Percentiles rank a stretch among this genome's conserved stretches.
Evolutionary conservation across 768 basidiomycete genomes (phyloP).

Genomic region (Kondoa malvinella): DNA sequence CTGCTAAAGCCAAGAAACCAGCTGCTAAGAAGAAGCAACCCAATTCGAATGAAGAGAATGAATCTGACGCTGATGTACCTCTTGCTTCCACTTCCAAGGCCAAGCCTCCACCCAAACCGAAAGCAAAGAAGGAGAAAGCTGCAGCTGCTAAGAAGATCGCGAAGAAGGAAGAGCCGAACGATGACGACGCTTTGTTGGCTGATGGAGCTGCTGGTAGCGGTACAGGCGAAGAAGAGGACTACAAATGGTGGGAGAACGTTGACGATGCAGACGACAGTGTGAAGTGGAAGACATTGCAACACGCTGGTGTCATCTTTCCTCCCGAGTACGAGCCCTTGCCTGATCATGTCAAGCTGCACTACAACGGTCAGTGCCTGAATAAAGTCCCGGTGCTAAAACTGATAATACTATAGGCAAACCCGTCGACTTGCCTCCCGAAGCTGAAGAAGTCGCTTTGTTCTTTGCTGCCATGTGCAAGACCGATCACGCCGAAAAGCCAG

Average conservation of each 20-base stretch:
- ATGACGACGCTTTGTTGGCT: constrained; percentile 20
- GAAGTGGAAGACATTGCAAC: constrained; percentile 92
- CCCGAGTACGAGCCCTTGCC: constrained; percentile 89
- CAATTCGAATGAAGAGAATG: constrained; percentile 13
- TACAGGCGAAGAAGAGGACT: constrained; percentile 39
- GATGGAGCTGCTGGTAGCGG: constrained; percentile 35
- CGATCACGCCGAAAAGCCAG: constrained; percentile 71
- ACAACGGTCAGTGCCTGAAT: constrained; percentile 51
- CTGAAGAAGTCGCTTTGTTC: constrained; percentile 95
- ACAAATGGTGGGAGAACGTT: constrained; percentile 54
- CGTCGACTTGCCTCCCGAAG: constrained; percentile 59
- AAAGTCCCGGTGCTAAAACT: not conserved
- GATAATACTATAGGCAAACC: constrained; percentile 44
- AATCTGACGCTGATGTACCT: constrained; percentile 33
- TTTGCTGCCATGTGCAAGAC: constrained; percentile 84
- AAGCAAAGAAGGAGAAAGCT: constrained; percentile 37
- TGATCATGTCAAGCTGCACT: constrained; percentile 72
- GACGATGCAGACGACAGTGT: constrained; percentile 38
- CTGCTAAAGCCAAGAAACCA: constrained; percentile 33
- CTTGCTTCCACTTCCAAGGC: constrained; percentile 32
- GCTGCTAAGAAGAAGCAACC: constrained; percentile 15
- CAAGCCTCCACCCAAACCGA: constrained; percentile 37
- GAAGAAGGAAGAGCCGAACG: constrained; percentile 30
- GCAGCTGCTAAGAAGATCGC: constrained; percentile 33
- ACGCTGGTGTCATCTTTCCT: constrained; percentile 88